Base-by-base conservation (phyloP, 306 rosid genomes). In the Rosa rugosa region DNA sequence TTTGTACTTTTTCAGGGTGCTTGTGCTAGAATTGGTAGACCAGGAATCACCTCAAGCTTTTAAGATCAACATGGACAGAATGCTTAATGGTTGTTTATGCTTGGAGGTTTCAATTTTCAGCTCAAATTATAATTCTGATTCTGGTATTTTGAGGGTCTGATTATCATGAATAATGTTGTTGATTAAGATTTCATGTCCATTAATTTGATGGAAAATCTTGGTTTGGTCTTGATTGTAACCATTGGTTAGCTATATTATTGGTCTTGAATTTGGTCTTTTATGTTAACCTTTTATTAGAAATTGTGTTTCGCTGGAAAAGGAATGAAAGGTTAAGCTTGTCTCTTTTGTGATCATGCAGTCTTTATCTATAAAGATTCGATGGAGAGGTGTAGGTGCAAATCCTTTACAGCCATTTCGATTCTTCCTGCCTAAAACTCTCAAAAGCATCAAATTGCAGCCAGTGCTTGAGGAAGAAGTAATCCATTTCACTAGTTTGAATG, bases 351-450 rank as follows among this genome's bases (percentile, higher is more conserved):
- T 63, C 40, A 25, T 31, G 44, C 68, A 82, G 86, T 79, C 77
- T 38, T 51, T 78, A 12, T 59, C 77, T 47, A 36, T 83, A 38
- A 78, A 83, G 83, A 79, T 83, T 69, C 86, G 83, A 31, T 82
- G 86, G 72, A 57, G 49, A 74, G 77, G 65, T 49, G 54, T 46
- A 11, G 85, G 57, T 65, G 68, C 51, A 46, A 60, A 45, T 60
- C 13, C 25, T 62, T 60, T 27, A 42, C 65, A 38, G 8, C 42
- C 73, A 5, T 23, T 79, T 59, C 67, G 49, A 25, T 71, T 80
- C 18, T 68, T 49, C 70, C 80, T 78, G 51, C 86, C 83, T 41
- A 68, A 51, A 73, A 69, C 85, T 67, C 44, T 71, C 11, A 83
- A 62, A 69, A 68, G 75, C 36, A 74, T 83, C 77, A 83, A 79